Conservation (phyloP, 257 asterid genomes). For the Solanum sejunctum region DNA sequence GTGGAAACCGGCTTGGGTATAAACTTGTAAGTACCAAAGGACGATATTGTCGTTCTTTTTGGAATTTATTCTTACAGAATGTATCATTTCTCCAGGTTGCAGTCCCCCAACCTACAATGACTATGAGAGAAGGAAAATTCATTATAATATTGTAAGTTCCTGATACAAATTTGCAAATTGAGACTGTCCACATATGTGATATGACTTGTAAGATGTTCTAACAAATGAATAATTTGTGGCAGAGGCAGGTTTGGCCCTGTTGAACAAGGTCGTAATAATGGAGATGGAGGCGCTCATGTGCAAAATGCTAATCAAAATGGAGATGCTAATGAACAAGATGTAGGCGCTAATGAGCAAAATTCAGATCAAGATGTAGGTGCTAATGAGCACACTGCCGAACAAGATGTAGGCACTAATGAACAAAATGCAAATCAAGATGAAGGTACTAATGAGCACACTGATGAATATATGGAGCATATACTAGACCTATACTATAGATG, state of each 20-base stretch:
- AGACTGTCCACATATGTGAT: not conserved
- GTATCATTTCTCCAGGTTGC: not conserved
- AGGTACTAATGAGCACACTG: not conserved
- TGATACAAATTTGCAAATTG: not conserved
- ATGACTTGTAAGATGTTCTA: not conserved
- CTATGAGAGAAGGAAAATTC: not conserved
- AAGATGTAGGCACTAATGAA: not conserved
- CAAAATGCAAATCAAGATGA: too few relatives aligned
- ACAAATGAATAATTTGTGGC: not conserved
- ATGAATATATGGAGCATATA: not conserved
- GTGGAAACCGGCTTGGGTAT: not conserved
- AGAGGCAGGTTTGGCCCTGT: not conserved
- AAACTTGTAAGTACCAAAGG: not conserved
- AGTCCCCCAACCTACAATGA: not conserved
- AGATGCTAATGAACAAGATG: not conserved
- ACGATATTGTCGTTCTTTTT: not conserved
- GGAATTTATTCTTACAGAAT: not conserved
- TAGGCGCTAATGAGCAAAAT: not conserved
- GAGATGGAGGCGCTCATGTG: not conserved
- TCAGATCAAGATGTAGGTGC: not conserved
- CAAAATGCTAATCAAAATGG: not conserved
- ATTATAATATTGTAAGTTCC: not conserved
- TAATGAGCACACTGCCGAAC: not conserved
- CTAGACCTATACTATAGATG: not conserved
- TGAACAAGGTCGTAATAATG: not conserved